A percentile compares a stretch with the other conserved stretches of the same genome.
These are phyloP conservation scores for Dichomitus squalens DNA, from an alignment of 1,284 basidiomycete species.

Conservation along the genomic window DNA sequence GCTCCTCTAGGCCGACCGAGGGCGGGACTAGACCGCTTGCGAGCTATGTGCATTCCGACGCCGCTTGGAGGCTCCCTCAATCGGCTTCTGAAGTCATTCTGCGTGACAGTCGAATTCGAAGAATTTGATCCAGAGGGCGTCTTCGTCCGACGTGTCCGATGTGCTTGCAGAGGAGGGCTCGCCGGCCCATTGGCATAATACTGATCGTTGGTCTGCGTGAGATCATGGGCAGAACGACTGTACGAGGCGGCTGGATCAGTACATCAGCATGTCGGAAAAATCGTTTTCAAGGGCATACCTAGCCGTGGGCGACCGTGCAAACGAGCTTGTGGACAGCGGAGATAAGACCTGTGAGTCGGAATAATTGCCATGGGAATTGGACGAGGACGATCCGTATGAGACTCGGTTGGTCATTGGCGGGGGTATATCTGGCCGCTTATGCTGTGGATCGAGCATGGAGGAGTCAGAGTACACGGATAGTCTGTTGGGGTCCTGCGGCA, in stretches of 20 bases:
- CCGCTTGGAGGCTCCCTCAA: constrained; percentile 20
- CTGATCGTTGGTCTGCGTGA: constrained; percentile 13
- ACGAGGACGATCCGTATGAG: constrained; percentile 61
- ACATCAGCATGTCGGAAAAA: background rate
- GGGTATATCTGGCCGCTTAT: constrained; percentile 38
- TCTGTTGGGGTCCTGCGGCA: constrained; percentile 41
- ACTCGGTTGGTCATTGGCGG: constrained; percentile 39
- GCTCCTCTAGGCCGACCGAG: constrained; percentile 53
- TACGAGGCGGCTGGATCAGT: background rate
- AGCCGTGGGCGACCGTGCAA: constrained; percentile 16
- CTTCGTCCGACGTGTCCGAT: constrained; percentile 18
- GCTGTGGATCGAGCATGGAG: constrained; percentile 47
- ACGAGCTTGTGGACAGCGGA: constrained; percentile 13
- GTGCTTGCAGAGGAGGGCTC: constrained; percentile 1
- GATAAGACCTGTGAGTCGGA: constrained; percentile 26
- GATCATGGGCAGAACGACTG: constrained; percentile 22
- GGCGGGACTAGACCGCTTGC: constrained; percentile 31
- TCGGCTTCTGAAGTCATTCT: constrained; percentile 18
- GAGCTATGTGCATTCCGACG: constrained; percentile 12
- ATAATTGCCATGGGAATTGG: constrained; percentile 45
- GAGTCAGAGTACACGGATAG: constrained; percentile 56
- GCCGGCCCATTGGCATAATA: constrained; percentile 4
- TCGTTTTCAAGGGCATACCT: constrained; percentile 7
- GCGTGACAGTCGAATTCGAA: constrained; percentile 27
- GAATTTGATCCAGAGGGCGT: constrained; percentile 27